Percentiles rank a stretch among this genome's conserved stretches.
Evolutionary conservation across 2,329 filamentous ascomycete species (phyloP).

Genomic region (Claviceps capensis): DNA sequence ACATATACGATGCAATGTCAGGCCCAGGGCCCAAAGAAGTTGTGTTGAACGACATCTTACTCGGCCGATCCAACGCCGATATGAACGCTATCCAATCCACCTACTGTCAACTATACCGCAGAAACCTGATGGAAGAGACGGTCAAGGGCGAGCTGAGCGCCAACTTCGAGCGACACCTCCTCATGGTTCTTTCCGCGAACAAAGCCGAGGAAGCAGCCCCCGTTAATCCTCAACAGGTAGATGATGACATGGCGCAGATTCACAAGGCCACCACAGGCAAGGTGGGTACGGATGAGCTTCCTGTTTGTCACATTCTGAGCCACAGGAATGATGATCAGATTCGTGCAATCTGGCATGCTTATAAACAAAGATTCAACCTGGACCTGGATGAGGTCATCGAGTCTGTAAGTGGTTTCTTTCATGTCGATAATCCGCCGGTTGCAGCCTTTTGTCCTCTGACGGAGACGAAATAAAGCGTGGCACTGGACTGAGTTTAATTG

Average conservation of each 20-base stretch:
- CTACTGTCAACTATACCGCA: conserved; percentile 55
- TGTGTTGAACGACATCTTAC: conserved; percentile 73
- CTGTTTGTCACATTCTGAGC: conserved; percentile 67
- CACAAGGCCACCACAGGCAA: conserved; percentile 66
- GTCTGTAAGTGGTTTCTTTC: conserved; percentile 32
- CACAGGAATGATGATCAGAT: conserved; percentile 71
- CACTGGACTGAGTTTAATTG: neutral
- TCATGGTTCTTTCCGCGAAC: conserved; percentile 62
- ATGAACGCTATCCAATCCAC: conserved; percentile 70
- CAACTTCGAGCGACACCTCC: conserved; percentile 76
- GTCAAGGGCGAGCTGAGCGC: conserved; percentile 69
- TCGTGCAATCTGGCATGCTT: conserved; percentile 63
- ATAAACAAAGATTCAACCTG: conserved; percentile 57
- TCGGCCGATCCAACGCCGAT: conserved; percentile 76
- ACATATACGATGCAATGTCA: conserved; percentile 57
- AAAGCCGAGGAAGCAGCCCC: conserved; percentile 68
- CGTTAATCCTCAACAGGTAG: conserved; percentile 57
- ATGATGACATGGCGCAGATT: conserved; percentile 62
- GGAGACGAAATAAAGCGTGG: neutral
- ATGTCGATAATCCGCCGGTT: neutral
- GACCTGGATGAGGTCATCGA: conserved; percentile 61
- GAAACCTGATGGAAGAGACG: conserved; percentile 49
- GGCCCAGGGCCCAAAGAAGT: conserved; percentile 78
- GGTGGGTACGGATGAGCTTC: conserved; percentile 57
- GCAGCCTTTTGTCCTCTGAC: neutral